Percentiles rank a stretch among this genome's conserved stretches.
Conservation (phyloP, 768 basidiomycete species). For the Tricholoma sp. region DNA sequence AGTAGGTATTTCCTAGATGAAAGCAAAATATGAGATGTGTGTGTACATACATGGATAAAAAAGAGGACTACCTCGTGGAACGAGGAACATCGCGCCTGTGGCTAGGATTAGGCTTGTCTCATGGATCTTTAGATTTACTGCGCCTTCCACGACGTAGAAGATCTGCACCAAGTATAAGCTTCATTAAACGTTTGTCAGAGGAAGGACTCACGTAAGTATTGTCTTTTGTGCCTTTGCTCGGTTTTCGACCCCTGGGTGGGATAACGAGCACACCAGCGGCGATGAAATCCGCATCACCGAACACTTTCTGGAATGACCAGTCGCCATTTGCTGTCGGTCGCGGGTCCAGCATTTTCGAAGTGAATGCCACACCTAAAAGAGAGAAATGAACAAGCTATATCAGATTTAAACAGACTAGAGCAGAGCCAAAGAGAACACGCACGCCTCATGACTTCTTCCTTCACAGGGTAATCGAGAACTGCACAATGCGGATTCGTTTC, state of each 20-base stretch:
- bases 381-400: neutral
- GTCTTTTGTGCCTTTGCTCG: conserved; percentile 85
- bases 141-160: conserved; percentile 76
- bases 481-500: conserved; percentile 60
- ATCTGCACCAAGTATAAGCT: conserved; percentile 22
- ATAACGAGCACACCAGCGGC: conserved; percentile 87
- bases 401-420: conserved; percentile 2
- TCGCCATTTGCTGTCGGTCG: conserved; percentile 1
- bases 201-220: conserved; percentile 54
- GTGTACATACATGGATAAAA: neutral
- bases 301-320: conserved; percentile 90
- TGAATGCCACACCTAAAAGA: conserved; percentile 69
- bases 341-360: conserved; percentile 22
- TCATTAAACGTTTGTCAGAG: neutral
- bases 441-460: conserved; percentile 68
- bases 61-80: conserved; percentile 67
- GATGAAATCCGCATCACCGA: conserved; percentile 87
- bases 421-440: conserved; percentile 26
- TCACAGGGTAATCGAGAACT: conserved; percentile 62
- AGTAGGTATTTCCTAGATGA: conserved; percentile 75
- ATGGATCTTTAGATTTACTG: conserved; percentile 80
- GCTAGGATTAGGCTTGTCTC: conserved; percentile 71
- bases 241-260: conserved; percentile 73
- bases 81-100: conserved; percentile 81
- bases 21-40: neutral